These are phyloP conservation scores for Acrocalymma vagum DNA, from an alignment of 2,329 filamentous ascomycete species.

Conservation along the genomic window DNA sequence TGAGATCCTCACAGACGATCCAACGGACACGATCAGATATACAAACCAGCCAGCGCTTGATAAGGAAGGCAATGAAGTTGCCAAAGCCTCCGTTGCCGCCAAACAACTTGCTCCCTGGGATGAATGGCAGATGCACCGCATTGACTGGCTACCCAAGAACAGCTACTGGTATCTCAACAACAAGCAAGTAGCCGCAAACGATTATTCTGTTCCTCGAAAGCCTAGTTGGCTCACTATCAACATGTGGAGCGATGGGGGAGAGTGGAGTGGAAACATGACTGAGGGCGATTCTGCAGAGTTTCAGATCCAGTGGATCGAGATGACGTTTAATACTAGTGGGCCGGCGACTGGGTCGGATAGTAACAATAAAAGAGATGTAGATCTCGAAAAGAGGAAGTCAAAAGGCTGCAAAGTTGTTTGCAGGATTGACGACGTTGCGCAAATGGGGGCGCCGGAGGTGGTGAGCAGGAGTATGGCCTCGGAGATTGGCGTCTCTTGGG, in stretches of 20 bases:
- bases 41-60: conserved; percentile 68
- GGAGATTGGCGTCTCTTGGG: conserved; percentile 35
- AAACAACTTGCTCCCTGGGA: conserved; percentile 61
- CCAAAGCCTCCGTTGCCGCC: conserved; percentile 58
- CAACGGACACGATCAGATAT: conserved; percentile 57
- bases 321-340: conserved; percentile 60
- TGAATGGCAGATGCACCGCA: conserved; percentile 66
- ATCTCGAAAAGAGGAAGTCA: conserved; percentile 24
- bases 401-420: conserved; percentile 45
- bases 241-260: conserved; percentile 68
- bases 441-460: conserved; percentile 45
- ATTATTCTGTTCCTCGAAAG: conserved; percentile 64
- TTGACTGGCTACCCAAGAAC: conserved; percentile 65
- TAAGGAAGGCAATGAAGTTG: conserved; percentile 54
- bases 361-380: conserved; percentile 24
- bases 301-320: conserved; percentile 70
- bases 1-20: conserved; percentile 61
- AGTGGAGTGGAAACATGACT: conserved; percentile 68
- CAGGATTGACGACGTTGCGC: conserved; percentile 46
- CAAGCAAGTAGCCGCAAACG: conserved; percentile 60
- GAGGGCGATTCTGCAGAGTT: conserved; percentile 60
- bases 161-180: conserved; percentile 67
- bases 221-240: conserved; percentile 65
- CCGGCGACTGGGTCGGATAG: conserved; percentile 33
- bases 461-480: conserved; percentile 27